These are phyloP conservation scores for Chlamydomonas eustigma DNA, from an alignment of 139 green algal species.

Conservation along the genomic window DNA sequence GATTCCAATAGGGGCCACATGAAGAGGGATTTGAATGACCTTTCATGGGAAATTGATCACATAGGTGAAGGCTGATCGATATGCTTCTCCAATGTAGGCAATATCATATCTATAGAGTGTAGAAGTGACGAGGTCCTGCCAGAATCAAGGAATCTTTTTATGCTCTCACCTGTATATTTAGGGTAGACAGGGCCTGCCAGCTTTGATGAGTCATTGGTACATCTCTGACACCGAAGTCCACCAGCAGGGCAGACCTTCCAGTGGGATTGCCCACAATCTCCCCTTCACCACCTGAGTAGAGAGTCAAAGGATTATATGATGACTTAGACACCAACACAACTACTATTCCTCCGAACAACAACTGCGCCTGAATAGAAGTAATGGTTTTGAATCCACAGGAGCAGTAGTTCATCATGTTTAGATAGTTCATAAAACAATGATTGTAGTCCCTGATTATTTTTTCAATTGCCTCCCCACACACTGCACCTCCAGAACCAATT, in stretches of 20 bases:
- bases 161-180: background rate
- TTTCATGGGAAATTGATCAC: background rate
- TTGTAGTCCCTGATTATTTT: no score
- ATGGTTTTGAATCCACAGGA: no score
- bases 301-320: background rate
- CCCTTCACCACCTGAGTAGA: conserved; percentile 8
- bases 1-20: conserved; percentile 29
- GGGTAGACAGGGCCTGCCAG: background rate
- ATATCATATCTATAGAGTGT: no score
- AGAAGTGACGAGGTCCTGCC: background rate
- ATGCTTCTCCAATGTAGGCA: background rate
- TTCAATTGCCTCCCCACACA: no score
- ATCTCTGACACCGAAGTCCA: conserved; percentile 28
- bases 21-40: conserved; percentile 29
- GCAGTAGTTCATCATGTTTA: background rate
- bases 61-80: background rate
- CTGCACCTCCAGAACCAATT: conserved; percentile 8
- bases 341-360: no score
- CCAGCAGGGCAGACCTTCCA: background rate
- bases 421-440: background rate
- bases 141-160: background rate
- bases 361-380: conserved; percentile 4
- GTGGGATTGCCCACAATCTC: conserved; percentile 13
- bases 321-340: background rate
- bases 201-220: conserved; percentile 21